phyloP scores from a whole-genome alignment of 2,329 filamentous ascomycete genomes.

The Ophiostoma populinum region DNA sequence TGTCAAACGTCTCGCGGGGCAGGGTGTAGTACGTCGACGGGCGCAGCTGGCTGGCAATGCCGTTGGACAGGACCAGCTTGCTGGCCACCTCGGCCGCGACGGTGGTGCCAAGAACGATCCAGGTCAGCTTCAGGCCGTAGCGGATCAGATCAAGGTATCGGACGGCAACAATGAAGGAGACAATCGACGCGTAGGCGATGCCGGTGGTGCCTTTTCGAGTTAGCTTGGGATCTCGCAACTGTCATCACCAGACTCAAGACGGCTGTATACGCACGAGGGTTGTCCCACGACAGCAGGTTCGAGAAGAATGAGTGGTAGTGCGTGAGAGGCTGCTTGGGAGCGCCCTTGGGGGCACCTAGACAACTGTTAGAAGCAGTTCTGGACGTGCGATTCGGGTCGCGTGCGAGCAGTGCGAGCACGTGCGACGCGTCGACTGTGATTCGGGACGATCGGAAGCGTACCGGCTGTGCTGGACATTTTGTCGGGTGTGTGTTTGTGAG shows the following conservation, averaged over 20 bases:
- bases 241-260: background rate
- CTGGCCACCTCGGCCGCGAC: slow-evolving; percentile 43
- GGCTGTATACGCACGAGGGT: slow-evolving; percentile 36
- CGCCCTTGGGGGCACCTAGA: background rate
- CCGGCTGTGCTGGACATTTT: slow-evolving; percentile 26
- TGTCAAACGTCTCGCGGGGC: slow-evolving; percentile 42
- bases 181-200: slow-evolving; percentile 42
- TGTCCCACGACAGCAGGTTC: slow-evolving; percentile 52
- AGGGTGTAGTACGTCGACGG: slow-evolving; percentile 52
- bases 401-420: background rate
- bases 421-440: background rate
- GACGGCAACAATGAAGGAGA: slow-evolving; percentile 42
- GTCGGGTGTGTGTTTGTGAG: slow-evolving; percentile 4
- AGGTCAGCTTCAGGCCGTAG: slow-evolving; percentile 48
- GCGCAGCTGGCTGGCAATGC: slow-evolving; percentile 46
- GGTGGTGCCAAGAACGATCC: slow-evolving; percentile 42
- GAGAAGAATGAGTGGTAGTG: slow-evolving; percentile 58
- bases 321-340: slow-evolving; percentile 40
- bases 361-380: slow-evolving; percentile 15
- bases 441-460: too few species aligned
- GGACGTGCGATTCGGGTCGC: slow-evolving; percentile 21
- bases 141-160: slow-evolving; percentile 50
- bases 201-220: slow-evolving; percentile 38
- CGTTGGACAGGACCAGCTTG: slow-evolving; percentile 42
- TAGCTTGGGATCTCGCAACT: background rate